These are phyloP conservation scores for Trypanosoma platydactyli DNA, from an alignment of 208 protist genomes.

Conservation along the genomic window DNA sequence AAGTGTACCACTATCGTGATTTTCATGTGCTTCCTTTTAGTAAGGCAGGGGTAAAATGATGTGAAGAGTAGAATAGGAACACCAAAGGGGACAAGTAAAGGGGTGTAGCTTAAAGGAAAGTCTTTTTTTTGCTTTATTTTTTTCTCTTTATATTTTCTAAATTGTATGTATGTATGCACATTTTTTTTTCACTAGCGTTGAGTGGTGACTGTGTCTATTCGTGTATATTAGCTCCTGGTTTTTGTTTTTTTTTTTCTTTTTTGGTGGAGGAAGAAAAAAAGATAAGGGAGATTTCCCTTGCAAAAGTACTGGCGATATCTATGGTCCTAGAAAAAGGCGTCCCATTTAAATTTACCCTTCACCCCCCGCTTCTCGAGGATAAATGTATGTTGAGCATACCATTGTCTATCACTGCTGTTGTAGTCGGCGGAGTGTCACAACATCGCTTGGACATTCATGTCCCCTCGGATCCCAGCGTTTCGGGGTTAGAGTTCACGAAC, in stretches of 20 bases:
- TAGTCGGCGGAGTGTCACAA: conserved; percentile 18
- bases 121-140: too few species aligned
- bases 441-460: conserved; percentile 30
- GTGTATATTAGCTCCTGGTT: too few species aligned
- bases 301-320: background rate
- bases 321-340: conserved; percentile 29
- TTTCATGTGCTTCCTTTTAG: too few species aligned
- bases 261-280: background rate
- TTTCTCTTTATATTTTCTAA: too few species aligned
- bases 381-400: conserved; percentile 16
- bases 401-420: conserved; percentile 20
- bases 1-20: too few species aligned
- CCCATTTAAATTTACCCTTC: conserved; percentile 38
- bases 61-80: conserved; percentile 6
- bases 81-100: conserved; percentile 6
- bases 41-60: background rate
- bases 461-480: conserved; percentile 18
- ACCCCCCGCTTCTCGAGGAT: conserved; percentile 14
- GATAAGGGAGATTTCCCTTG: background rate
- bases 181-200: too few species aligned
- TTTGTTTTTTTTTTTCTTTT: conserved; percentile 23
- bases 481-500: conserved; percentile 28
- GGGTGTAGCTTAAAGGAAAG: too few species aligned
- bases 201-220: too few species aligned
- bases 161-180: too few species aligned